Evolutionary conservation across 2,329 filamentous ascomycete genomes (phyloP), one percentile per base, ranked within the genome.

Genomic region (Endocalyx cinctus): DNA sequence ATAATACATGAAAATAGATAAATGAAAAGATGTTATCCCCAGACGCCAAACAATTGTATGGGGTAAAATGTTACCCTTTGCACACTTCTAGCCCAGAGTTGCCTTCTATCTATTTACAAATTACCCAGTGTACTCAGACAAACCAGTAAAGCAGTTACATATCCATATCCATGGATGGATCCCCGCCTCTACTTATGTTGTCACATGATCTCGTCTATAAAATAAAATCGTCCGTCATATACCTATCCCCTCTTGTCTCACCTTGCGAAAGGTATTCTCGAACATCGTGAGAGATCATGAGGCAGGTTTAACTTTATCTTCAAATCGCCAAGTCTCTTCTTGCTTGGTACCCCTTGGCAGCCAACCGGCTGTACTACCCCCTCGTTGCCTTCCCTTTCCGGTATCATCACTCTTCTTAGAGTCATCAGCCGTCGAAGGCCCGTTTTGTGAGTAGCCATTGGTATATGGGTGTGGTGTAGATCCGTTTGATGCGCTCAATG

Each of bases 331-430:
- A 3, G 86, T 94, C 32, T 87, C 84, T 57, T 94, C 85, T 57
- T 90, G 84, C 54, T 79, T 88, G 2, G 87, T 94, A 6, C 87
- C 86, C 0, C 83, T 82, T 13, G 84, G 75, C 38, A 94, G 63
- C 78, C 85, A 90, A 20, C 62, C 60, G 17, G 67, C 65, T 44
- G 70, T 71, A 48, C 66, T 70, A 29, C 46, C 50, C 12, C 64
- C 66, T 29, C 70, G 66, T 14, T 58, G 57, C 23, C 64, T 58
- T 3, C 60, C 55, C 39, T 49, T 56, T 15, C 58, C 58, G 26
- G 49, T 42, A 32, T 76, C 72, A 39, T 80, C 72, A 33, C 67
- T 68, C 60, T 74, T 74, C 59, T 80, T 81, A 34, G 63, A 63
- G 37, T 77, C 75, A 29, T 71, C 64, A 19, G 50, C 51, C 17